Base-by-base conservation (phyloP, 495 filamentous ascomycete species). In the Penicillium longicatenatum region DNA sequence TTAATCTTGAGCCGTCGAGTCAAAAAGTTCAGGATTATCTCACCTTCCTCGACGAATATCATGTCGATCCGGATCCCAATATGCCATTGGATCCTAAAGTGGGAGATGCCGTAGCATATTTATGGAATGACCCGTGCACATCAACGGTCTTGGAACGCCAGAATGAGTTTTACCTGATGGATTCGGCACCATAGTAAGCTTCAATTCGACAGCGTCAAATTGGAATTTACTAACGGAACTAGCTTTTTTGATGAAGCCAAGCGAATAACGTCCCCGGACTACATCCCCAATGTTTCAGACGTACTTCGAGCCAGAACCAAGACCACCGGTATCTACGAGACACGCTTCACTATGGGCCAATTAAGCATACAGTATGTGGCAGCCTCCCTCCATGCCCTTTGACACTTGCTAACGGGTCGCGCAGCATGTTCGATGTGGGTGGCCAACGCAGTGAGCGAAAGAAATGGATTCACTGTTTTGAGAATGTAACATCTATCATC, bases 391-490 rank as follows among this genome's bases (percentile, higher is more conserved):
- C 45, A 24, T 30, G n/a, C 20, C 17, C 48, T 11, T 52, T n/a
- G 14, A 30, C 39, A 21, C 41, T 52, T 7, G 17, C 61, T 69
- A 48, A 72, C 50, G 14, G 26, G 51, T 43, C 48, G 64, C 50
- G 58, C 61, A 97, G 92, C 80, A 98, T 98, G 94, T 98, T 98
- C 70, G 94, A 98, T 71, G 94, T 98, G 20, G 94, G 94, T 56
- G 94, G 94, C 31, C 94, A 98, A 76, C 80, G 94, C 63, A 97
- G 92, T 71, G 94, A 98, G 71, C 85, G 94, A 52, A 98, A 98
- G 77, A 98, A 98, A 75, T 98, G 94, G 94, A 98, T 98, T 66
- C 94, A 98, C 76, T 98, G 94, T 79, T 98, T 98, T 70, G 94
- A 98, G 71, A 97, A 97, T 62, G 94, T 98, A 61, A 98, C 94